phyloP scores from a whole-genome alignment of 2,329 filamentous ascomycete species.

The Gnomoniopsis sp. region DNA sequence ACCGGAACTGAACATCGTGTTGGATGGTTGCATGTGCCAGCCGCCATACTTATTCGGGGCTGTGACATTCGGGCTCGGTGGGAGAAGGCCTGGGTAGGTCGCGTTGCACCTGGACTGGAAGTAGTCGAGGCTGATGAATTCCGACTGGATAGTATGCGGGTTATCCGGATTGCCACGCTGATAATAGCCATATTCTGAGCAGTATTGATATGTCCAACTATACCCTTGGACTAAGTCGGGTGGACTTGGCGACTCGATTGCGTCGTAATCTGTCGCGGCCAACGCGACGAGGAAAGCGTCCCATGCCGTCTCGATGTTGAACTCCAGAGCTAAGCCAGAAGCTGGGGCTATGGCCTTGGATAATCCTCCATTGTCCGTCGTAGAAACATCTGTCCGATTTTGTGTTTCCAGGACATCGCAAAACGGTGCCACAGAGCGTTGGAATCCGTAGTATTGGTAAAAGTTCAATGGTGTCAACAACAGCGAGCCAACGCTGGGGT shows the following conservation, averaged over 20 bases:
- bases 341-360: conserved; percentile 1
- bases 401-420: conserved; percentile 15
- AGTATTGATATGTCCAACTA: conserved; percentile 9
- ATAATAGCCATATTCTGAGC: conserved; percentile 7
- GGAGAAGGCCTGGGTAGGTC: background rate
- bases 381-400: background rate
- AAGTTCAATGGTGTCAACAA: conserved; percentile 8
- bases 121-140: background rate
- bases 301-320: conserved; percentile 1
- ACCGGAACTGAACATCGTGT: conserved; percentile 26
- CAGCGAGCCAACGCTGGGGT: background rate
- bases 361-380: conserved; percentile 5
- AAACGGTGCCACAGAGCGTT: background rate
- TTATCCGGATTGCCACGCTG: conserved; percentile 9
- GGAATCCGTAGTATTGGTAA: conserved; percentile 7
- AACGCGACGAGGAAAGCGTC: conserved; percentile 1
- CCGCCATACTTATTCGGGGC: conserved; percentile 19
- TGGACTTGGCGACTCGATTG: background rate
- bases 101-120: conserved; percentile 3
- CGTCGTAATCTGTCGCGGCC: background rate
- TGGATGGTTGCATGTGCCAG: conserved; percentile 26
- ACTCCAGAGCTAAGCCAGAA: conserved; percentile 3
- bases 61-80: conserved; percentile 4
- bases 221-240: background rate
- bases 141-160: background rate